These are phyloP conservation scores for Suhomyces canberraensis DNA, from an alignment of 805 yeast genomes.

Conservation along the genomic window DNA sequence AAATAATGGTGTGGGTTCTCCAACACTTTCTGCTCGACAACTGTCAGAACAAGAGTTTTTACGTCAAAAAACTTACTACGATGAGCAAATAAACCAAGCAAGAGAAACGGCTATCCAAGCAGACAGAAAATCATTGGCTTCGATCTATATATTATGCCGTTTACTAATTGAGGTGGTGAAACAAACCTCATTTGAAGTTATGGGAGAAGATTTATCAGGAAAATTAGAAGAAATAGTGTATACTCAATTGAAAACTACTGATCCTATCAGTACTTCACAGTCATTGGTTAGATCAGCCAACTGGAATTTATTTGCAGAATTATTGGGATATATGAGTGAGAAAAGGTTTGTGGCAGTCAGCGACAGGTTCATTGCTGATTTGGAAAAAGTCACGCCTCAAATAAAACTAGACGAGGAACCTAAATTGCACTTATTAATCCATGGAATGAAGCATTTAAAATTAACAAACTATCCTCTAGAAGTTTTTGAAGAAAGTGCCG, in stretches of 20 bases:
- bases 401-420: constrained; percentile 44
- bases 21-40: constrained; percentile 8
- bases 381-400: constrained; percentile 68
- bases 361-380: constrained; percentile 88
- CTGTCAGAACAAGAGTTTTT: constrained; percentile 14
- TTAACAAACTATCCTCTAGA: constrained; percentile 85
- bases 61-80: constrained; percentile 25
- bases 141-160: constrained; percentile 85
- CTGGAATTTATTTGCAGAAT: constrained; percentile 88
- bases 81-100: constrained; percentile 37
- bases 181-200: constrained; percentile 71
- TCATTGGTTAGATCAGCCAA: constrained; percentile 82
- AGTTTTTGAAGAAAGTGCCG: constrained; percentile 88
- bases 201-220: constrained; percentile 76
- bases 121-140: constrained; percentile 80
- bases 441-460: constrained; percentile 86
- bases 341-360: constrained; percentile 82
- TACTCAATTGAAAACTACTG: constrained; percentile 83
- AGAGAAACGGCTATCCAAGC: constrained; percentile 75
- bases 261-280: constrained; percentile 61
- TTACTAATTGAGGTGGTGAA: constrained; percentile 89
- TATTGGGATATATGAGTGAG: constrained; percentile 87
- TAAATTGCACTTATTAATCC: constrained; percentile 67
- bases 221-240: constrained; percentile 91
- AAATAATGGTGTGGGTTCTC: constrained; percentile 1